phyloP scores from a whole-genome alignment of 176 grass and related monocot genomes.

The Cenchrus purpureus region DNA sequence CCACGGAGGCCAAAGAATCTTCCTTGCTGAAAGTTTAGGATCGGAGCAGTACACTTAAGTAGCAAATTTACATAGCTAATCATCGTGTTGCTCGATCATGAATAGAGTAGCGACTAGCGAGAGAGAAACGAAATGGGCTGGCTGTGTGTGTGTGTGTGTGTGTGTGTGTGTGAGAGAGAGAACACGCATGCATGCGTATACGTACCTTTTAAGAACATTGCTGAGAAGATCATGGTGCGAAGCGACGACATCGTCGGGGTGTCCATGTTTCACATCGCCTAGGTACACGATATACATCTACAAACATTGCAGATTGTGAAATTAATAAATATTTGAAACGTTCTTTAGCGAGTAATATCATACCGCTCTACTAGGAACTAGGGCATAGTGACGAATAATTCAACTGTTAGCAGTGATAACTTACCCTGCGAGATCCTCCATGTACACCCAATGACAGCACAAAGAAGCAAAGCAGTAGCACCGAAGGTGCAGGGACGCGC shows the following conservation, averaged over 20 bases:
- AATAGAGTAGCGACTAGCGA: too few relatives aligned
- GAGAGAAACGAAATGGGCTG: not conserved
- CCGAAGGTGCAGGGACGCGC: not conserved
- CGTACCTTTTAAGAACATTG: constrained; percentile 26
- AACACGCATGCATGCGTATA: too few relatives aligned
- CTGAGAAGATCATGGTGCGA: constrained; percentile 44
- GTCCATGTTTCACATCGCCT: constrained; percentile 28
- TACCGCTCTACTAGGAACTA: not conserved
- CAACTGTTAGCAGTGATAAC: not conserved
- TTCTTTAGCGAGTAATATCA: not conserved
- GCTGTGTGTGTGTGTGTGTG: not conserved
- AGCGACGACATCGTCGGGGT: not conserved
- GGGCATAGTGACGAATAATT: not conserved
- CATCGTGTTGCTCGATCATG: not conserved
- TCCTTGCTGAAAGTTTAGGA: constrained; percentile 46
- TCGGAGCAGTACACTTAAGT: too few relatives aligned
- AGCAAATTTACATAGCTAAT: not conserved
- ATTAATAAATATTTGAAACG: not conserved
- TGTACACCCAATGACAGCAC: not conserved
- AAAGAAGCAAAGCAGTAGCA: constrained; percentile 23
- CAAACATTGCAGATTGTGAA: not conserved
- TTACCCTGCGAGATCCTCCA: constrained; percentile 27
- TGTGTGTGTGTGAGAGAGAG: too few relatives aligned
- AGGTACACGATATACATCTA: constrained; percentile 42
- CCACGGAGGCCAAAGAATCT: constrained; percentile 51